Evolutionary conservation across 306 rosid species (phyloP).

Genomic region (Lathyrus sativus): DNA sequence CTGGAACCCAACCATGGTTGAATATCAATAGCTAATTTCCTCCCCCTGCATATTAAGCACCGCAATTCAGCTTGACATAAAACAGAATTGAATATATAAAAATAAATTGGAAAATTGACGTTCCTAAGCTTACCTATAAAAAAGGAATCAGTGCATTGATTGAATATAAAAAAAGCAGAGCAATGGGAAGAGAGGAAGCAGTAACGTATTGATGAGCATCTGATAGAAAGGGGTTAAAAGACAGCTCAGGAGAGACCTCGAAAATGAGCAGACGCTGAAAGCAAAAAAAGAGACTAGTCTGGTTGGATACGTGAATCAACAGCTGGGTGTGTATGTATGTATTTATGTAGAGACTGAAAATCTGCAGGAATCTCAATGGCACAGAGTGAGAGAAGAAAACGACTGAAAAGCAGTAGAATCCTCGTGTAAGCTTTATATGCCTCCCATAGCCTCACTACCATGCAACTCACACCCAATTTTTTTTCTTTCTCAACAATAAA

Average conservation of each 20-base stretch:
- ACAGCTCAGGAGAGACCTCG: conserved; percentile 29
- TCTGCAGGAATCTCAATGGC: conserved; percentile 55
- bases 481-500: no score
- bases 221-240: conserved; percentile 29
- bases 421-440: conserved; percentile 65
- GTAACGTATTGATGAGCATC: conserved; percentile 32
- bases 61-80: conserved; percentile 26
- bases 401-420: conserved; percentile 44
- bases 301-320: conserved; percentile 30
- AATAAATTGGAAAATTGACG: conserved; percentile 18
- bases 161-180: conserved; percentile 22
- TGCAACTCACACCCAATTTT: conserved; percentile 51
- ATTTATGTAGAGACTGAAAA: conserved; percentile 45
- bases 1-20: conserved; percentile 52
- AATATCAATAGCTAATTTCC: conserved; percentile 35
- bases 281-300: conserved; percentile 31
- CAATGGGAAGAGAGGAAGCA: background rate
- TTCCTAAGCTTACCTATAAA: conserved; percentile 12
- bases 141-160: conserved; percentile 22
- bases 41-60: conserved; percentile 54
- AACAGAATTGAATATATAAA: background rate
- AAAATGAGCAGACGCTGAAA: conserved; percentile 36
- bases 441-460: conserved; percentile 52
- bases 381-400: conserved; percentile 53
- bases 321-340: conserved; percentile 38